Base-by-base conservation (phyloP, 305 asterid genomes). In the Fraxinus latifolia region DNA sequence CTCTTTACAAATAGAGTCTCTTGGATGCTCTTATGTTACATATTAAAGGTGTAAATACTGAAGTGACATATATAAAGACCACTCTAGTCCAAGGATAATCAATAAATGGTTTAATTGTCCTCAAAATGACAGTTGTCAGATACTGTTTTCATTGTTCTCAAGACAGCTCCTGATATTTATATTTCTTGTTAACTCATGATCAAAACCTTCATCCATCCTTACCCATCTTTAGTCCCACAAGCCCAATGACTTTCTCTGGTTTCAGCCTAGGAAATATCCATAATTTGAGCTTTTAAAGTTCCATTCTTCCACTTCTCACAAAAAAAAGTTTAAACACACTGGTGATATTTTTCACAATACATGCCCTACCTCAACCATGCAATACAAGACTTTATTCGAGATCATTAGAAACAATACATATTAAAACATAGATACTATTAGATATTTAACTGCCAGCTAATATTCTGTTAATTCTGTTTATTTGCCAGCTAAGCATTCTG, bases 361-460 rank as follows among this genome's bases (percentile, higher is more conserved):
- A 36, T 15, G 25, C 14, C 76, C 42, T 12, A 31, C 42, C 75
- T 70, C 44, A 32, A 14, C 47, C 21, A n/a, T 15, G 76, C 47
- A 71, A 55, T 32, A 71, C 15, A 19, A 60, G 33, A 65, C 73
- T 31, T 32, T 33, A 31, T 67, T 27, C 0, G 19, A 25, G 23
- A 15, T 68, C 44, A 67, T 5, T 2, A 60, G 73, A 4, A 19
- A 77, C 73, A 36, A 19, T 55, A 71, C 53, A 42, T 53, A 25
- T 11, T 80, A 74, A 65, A 76, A 70, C 77, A 71, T 76, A 42
- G 17, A 72, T 71, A 70, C 85, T 31, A 15, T 29, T 29, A 29
- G 31, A 29, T 29, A 29, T 29, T 29, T 29, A 29, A 29, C 31
- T 29, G 31, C 31, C 31, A 29, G 31, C 31, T 29, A 29, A 29